Percentiles rank a stretch among this genome's conserved stretches.
Conservation (phyloP, 768 basidiomycete genomes). For the Galerina sulciceps region DNA sequence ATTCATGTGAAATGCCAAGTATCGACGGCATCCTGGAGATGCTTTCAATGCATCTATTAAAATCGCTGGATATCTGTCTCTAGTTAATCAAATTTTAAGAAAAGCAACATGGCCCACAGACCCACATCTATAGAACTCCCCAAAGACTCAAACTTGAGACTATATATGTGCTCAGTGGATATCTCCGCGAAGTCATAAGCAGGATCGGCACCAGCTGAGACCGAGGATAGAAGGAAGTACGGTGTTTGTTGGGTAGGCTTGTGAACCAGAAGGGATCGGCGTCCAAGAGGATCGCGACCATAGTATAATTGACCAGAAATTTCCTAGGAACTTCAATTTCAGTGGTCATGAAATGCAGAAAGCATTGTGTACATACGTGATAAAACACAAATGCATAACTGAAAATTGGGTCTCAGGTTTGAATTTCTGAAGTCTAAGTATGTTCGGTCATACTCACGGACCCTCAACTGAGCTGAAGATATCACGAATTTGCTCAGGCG, state of each 20-base stretch:
- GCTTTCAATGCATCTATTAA: neutral
- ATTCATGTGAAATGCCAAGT: constrained; percentile 15
- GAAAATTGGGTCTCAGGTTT: constrained; percentile 8
- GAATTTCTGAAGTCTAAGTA: neutral
- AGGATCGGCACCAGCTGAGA: constrained; percentile 53
- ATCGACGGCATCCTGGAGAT: constrained; percentile 3
- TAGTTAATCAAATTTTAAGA: neutral
- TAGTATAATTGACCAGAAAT: constrained; percentile 60
- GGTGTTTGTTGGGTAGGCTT: constrained; percentile 52
- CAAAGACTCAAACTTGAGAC: constrained; percentile 45
- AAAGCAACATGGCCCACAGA: neutral
- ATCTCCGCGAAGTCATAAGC: constrained; percentile 65
- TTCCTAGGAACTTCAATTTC: constrained; percentile 34
- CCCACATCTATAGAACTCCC: constrained; percentile 7
- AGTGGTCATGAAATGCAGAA: neutral
- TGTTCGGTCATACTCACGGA: constrained; percentile 59
- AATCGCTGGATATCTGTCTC: neutral
- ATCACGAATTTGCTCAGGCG: constrained; percentile 46
- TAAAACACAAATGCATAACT: constrained; percentile 86
- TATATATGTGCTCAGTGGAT: constrained; percentile 58
- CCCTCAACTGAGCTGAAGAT: constrained; percentile 74
- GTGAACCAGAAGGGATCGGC: constrained; percentile 83
- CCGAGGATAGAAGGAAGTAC: constrained; percentile 67
- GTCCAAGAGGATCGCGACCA: constrained; percentile 82
- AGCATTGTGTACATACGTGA: constrained; percentile 50